phyloP scores from a whole-genome alignment of 2,329 filamentous ascomycete species.

The Huntiella omanensis region DNA sequence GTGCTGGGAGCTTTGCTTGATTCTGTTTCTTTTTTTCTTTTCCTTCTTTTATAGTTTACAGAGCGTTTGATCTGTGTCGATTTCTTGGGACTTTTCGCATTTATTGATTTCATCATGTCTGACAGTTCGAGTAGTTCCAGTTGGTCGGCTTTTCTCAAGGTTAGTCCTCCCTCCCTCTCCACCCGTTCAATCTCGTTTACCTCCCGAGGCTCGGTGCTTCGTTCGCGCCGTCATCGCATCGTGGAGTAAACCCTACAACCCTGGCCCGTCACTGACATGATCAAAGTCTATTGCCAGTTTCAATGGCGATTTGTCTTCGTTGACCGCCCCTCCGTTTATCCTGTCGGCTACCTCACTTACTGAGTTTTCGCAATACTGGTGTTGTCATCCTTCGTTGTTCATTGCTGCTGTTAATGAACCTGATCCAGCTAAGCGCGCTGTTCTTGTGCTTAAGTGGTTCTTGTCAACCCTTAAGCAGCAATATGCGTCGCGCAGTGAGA shows the following conservation, averaged over 20 bases:
- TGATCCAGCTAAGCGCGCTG: constrained; percentile 62
- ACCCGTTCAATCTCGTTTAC: constrained; percentile 1
- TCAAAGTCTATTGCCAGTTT: constrained; percentile 59
- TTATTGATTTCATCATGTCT: constrained; percentile 6
- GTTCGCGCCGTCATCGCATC: too few species aligned
- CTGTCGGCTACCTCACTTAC: constrained; percentile 60
- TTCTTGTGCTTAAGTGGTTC: constrained; percentile 93
- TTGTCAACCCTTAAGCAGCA: constrained; percentile 83
- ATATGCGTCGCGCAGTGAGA: constrained; percentile 54
- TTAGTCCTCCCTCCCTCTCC: constrained; percentile 14
- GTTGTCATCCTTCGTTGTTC: constrained; percentile 58
- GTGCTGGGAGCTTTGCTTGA: neutral
- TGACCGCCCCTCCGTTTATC: constrained; percentile 70
- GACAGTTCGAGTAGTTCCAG: constrained; percentile 22
- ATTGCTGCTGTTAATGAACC: constrained; percentile 63
- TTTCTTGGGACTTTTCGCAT: neutral
- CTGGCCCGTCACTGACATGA: neutral
- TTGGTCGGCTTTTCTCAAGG: constrained; percentile 35
- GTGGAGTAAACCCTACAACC: neutral
- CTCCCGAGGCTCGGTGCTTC: neutral
- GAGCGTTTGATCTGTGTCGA: neutral
- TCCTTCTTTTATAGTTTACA: neutral
- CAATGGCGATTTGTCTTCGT: constrained; percentile 61
- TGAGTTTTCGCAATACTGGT: constrained; percentile 72
- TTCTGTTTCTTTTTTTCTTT: constrained; percentile 1